Evolutionary conservation across 306 rosid genomes (phyloP).

Genomic region (Lablab purpureus): DNA sequence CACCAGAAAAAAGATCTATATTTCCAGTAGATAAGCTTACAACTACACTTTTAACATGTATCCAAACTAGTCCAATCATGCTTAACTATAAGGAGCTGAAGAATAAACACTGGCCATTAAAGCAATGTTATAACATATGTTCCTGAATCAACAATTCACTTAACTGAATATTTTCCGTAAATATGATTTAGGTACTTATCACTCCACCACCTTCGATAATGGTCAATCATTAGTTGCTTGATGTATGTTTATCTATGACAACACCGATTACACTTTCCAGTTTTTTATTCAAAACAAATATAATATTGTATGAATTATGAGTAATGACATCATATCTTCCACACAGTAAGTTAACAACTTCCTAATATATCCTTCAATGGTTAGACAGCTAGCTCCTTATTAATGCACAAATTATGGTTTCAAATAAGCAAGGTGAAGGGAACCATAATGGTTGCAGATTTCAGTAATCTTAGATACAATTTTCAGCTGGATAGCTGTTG

Average conservation of each 20-base stretch:
- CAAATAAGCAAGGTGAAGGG: neutral
- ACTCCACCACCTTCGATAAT: conserved; percentile 11
- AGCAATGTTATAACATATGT: conserved; percentile 23
- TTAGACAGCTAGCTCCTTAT: neutral
- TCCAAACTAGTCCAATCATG: neutral
- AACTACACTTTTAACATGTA: too few relatives aligned
- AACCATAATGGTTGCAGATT: conserved; percentile 19
- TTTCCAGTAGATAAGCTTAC: too few relatives aligned
- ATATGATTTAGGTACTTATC: neutral
- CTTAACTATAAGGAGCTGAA: conserved; percentile 25
- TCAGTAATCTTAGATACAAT: conserved; percentile 1
- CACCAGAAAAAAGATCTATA: too few relatives aligned
- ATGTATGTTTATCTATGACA: neutral
- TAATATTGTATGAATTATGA: neutral
- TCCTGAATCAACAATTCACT: conserved; percentile 1
- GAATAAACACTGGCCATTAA: conserved; percentile 1
- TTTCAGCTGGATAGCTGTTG: conserved; percentile 8
- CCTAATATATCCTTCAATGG: neutral
- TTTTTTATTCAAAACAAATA: neutral
- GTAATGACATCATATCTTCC: neutral
- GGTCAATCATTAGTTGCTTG: conserved; percentile 4
- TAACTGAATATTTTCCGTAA: neutral
- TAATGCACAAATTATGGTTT: neutral
- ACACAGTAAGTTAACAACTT: neutral
- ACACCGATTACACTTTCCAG: neutral